Base-by-base conservation (phyloP, 768 basidiomycete genomes). In the Gautieria morchelliformis region DNA sequence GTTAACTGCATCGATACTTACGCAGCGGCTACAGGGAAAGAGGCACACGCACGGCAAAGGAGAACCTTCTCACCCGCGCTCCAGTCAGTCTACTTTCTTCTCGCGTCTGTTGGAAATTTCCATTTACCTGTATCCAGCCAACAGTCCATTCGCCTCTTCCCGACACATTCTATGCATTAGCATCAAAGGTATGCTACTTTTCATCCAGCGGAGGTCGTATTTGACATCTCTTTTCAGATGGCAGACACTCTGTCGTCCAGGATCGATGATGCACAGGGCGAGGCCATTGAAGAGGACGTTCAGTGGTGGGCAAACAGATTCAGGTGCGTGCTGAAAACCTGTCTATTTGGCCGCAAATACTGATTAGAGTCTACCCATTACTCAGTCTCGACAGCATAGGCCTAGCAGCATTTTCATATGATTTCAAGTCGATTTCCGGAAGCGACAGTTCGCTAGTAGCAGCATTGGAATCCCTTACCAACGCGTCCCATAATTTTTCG, bases 381-480 rank as follows among this genome's bases (percentile, higher is more conserved):
- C 30, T 9, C 42, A 60, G 60, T 27, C 56, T 62, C 14, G 61
- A 62, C 53, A 53, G 55, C 24, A 62, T 62, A 37, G 61, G 61
- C 20, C 52, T 58, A 5, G 61, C 61, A 4, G 61, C 59, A 3
- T 62, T 62, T 54, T 57, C 53, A 12, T 60, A 60, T 39, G 52
- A 60, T 32, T 62, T 62, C 27, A 51, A 50, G 9, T 58, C 59
- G 7, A 32, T 57, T 49, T 48, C 55, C 27, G 52, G 47, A 42
- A 35, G 37, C 11, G 32, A 47, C 17, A 14, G 27, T 32, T 48
- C 49, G 50, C 52, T 47, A 54, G 58, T 56, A 35, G 32, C 39
- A 12, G 35, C 22, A 7, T 39, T 53, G 41, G 49, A 68, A n/a
- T 35, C 17, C 50, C 58, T 37, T 37, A 58, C 48, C 44, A 72